Evolutionary conservation across 2,329 filamentous ascomycete genomes (phyloP).

Genomic region (Penicillium psychrosexuale): DNA sequence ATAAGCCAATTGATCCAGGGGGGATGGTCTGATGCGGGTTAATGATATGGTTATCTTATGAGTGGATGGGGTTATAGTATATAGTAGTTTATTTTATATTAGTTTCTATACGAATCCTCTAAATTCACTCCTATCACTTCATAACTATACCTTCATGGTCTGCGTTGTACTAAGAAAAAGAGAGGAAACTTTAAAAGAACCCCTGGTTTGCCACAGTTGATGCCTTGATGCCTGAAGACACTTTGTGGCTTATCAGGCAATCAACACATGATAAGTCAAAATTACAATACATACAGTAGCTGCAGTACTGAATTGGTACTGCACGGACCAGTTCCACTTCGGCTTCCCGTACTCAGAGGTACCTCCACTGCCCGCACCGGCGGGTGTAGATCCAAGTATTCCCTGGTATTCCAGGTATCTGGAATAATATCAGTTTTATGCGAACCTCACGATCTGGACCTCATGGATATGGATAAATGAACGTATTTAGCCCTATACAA

Average conservation of each 20-base stretch:
- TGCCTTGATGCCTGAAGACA: slow-evolving; percentile 1
- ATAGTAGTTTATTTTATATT: background rate
- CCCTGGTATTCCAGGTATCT: background rate
- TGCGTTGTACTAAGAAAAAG: background rate
- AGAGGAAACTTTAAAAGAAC: background rate
- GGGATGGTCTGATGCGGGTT: slow-evolving; percentile 2
- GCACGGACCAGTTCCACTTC: slow-evolving; percentile 5
- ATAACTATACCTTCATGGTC: background rate
- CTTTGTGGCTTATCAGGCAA: background rate
- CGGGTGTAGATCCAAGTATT: slow-evolving; percentile 13
- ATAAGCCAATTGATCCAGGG: slow-evolving; percentile 15
- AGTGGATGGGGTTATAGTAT: background rate
- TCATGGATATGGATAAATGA: background rate
- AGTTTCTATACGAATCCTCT: background rate
- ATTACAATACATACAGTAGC: background rate
- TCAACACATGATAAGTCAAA: background rate
- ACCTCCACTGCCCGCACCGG: slow-evolving; percentile 4
- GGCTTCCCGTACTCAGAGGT: slow-evolving; percentile 11
- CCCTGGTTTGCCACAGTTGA: slow-evolving; percentile 2
- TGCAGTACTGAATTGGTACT: background rate
- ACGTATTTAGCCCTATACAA: background rate
- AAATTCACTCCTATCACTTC: background rate
- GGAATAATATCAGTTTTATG: background rate
- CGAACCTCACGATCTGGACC: background rate
- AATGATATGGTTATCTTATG: background rate